Evolutionary conservation across 2,329 filamentous ascomycete genomes (phyloP), one percentile per base, ranked within the genome.

Genomic region (Trichoderma breve): DNA sequence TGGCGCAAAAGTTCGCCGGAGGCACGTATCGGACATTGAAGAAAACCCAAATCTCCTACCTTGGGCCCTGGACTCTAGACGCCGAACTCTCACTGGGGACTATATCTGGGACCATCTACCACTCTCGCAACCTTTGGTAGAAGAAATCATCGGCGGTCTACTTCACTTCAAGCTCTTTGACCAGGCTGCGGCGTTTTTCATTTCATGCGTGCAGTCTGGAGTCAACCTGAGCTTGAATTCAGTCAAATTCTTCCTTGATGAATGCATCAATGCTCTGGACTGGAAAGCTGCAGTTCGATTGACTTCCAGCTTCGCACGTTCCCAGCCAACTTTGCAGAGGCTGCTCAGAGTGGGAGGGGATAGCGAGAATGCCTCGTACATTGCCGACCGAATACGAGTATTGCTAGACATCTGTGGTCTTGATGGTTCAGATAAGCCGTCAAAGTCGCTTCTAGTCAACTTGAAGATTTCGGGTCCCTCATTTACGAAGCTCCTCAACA

Each of bases 121-220:
- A 4, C 75, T 87, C 18, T 79, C 80, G 47, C 78, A 78, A 8
- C 74, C 78, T 3, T 74, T 88, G 6, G 80, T 85, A 11, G 83
- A 88, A 73, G 79, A 82, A 63, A 79, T 88, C 3, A 79, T 89
- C 28, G 76, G 80, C 51, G 85, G 86, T 1, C 81, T 89, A 65
- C 76, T 89, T 11, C 81, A 84, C 51, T 85, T 88, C 55, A 82
- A 80, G 71, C 79, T 83, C 51, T 79, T 85, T 34, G 80, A 81
- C 14, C 81, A 86, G 43, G 86, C 86, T 3, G 82, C 82, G 18
- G 76, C 77, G 3, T 79, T 86, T 14, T 82, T 87, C 51, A 76
- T 82, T 47, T 76, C 81, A 1, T 82, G 80, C 55, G 76, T 87
- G 53, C 75, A 78, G 55, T 76, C 81, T 15, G 79, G 80, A 4